Percentiles rank a stretch among this genome's conserved stretches.
These are phyloP conservation scores for Afroboletus lepidellus DNA, from an alignment of 1,284 basidiomycete species.

Conservation along the genomic window DNA sequence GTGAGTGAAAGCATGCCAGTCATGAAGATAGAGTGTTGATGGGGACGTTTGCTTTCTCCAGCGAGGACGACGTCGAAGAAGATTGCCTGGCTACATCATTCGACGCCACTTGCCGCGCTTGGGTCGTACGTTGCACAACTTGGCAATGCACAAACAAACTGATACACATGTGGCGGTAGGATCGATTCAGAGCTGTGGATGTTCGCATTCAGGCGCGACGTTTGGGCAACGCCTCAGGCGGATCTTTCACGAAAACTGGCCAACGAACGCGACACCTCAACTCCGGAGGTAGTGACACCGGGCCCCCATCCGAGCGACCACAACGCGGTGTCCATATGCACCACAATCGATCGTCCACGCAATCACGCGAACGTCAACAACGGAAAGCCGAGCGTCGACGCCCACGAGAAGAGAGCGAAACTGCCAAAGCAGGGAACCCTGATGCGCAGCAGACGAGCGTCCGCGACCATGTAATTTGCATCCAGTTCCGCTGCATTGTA, in stretches of 20 bases:
- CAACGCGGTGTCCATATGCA: background rate
- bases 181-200: conserved; percentile 45
- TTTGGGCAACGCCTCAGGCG: conserved; percentile 36
- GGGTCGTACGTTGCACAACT: conserved; percentile 33
- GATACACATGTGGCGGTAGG: conserved; percentile 5
- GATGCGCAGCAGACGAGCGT: too few relatives aligned
- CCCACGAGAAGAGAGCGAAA: background rate
- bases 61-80: conserved; percentile 49
- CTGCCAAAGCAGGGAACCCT: background rate
- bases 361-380: background rate
- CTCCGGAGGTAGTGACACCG: background rate
- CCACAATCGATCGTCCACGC: background rate
- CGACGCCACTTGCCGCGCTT: conserved; percentile 45
- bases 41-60: conserved; percentile 11
- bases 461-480: background rate
- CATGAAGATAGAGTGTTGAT: background rate
- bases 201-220: conserved; percentile 43
- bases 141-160: too few relatives aligned
- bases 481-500: background rate
- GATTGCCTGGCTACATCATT: conserved; percentile 42
- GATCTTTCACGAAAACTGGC: background rate
- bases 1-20: conserved; percentile 22
- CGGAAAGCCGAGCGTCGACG: background rate
- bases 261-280: background rate
- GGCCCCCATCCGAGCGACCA: background rate